A percentile compares a stretch with the other conserved stretches of the same genome.
Evolutionary conservation across 2,329 filamentous ascomycete species (phyloP).

Genomic region (Trichoderma sp.): DNA sequence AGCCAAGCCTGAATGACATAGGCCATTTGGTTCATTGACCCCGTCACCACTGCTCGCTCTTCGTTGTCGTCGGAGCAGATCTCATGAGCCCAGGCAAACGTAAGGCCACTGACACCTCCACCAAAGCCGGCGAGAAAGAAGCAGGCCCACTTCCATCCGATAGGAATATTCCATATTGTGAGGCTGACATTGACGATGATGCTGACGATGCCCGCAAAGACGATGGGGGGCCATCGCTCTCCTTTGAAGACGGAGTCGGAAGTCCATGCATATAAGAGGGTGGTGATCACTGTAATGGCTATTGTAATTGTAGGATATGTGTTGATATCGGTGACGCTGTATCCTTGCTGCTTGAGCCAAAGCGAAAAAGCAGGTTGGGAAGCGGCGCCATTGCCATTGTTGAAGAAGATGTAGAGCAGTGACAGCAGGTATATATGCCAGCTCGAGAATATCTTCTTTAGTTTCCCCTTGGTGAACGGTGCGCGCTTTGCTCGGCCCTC

Average conservation of each 20-base stretch:
- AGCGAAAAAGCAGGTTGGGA: constrained; percentile 59
- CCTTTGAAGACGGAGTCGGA: constrained; percentile 64
- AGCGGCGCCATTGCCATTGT: constrained; percentile 54
- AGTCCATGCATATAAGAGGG: constrained; percentile 65
- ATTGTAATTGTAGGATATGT: constrained; percentile 62
- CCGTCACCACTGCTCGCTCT: constrained; percentile 67
- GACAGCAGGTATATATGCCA: constrained; percentile 67
- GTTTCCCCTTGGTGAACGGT: constrained; percentile 49
- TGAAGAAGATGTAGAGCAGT: constrained; percentile 64
- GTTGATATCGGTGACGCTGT: constrained; percentile 49
- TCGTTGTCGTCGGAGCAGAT: constrained; percentile 59
- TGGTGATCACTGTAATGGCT: constrained; percentile 58
- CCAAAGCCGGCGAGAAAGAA: constrained; percentile 59
- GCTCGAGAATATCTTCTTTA: constrained; percentile 62
- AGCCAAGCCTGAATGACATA: constrained; percentile 72
- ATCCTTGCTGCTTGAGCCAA: constrained; percentile 51
- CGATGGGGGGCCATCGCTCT: constrained; percentile 64
- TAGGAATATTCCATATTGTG: constrained; percentile 49
- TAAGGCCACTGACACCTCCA: constrained; percentile 50
- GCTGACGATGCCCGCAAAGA: constrained; percentile 54
- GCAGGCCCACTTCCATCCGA: constrained; percentile 64
- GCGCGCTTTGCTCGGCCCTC: constrained; percentile 50
- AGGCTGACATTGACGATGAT: constrained; percentile 47
- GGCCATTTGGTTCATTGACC: constrained; percentile 68
- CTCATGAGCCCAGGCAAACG: constrained; percentile 54